Evolutionary conservation across 441 rosid species (phyloP).

Genomic region (Corymbia citriodora): DNA sequence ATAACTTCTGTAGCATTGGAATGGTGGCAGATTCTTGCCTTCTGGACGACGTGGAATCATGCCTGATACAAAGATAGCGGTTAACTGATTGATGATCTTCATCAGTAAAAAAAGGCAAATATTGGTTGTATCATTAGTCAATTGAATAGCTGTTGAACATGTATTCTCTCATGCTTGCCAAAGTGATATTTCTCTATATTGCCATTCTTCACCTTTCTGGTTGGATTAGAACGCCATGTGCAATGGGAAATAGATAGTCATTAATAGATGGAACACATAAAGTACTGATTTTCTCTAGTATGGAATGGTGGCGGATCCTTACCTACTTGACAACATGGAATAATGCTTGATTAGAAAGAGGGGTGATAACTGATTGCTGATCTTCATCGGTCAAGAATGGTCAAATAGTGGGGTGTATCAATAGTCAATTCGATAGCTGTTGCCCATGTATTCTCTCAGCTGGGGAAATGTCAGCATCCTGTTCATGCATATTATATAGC

Average conservation of each 20-base stretch:
- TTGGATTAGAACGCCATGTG: background rate
- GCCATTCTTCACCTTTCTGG: background rate
- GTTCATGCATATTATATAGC: background rate
- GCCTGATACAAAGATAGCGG: background rate
- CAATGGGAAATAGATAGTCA: background rate
- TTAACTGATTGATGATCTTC: background rate
- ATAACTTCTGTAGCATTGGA: background rate
- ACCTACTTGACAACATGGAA: background rate
- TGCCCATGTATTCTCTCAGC: background rate
- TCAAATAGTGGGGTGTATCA: background rate
- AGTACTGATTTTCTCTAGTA: background rate
- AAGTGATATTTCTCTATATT: constrained; percentile 46
- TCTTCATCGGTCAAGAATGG: background rate
- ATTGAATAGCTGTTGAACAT: background rate
- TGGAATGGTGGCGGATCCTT: background rate
- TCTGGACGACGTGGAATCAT: background rate
- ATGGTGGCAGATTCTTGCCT: background rate
- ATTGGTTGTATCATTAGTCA: background rate
- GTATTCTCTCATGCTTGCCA: constrained; percentile 29
- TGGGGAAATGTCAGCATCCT: background rate
- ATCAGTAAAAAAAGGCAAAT: background rate
- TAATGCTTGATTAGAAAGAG: background rate
- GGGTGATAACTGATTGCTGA: background rate
- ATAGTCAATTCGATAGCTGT: background rate
- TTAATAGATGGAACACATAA: background rate